Base-by-base conservation (phyloP, 208 protist genomes). In the Acanthamoeba castellanii region DNA sequence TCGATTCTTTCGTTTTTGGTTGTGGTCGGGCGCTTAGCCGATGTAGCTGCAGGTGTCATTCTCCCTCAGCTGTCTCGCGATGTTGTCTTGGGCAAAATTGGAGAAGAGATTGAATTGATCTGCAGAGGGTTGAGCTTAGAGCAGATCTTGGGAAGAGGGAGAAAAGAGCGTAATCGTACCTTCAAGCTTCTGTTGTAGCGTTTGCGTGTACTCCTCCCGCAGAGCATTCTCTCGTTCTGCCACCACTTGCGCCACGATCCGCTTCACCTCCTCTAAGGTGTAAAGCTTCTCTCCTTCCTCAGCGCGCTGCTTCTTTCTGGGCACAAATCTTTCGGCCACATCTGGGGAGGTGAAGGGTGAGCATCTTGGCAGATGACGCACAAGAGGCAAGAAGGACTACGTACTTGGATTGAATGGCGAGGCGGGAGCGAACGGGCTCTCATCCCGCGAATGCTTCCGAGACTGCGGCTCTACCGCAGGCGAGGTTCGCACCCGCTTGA, bases 41-140 rank as follows among this genome's bases (percentile, higher is more conserved):
- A 87, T 87, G 78, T 87, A 87, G 78, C 78, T 87, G n/a, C 72
- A 81, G 37, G 16, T 81, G 11, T 81, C 72, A 18, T 50, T 81
- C 37, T 81, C 37, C 47, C 52, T 27, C 20, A 87, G 78, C n/a
- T 87, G 78, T 37, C 78, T 87, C 50, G 78, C 42, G 32, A 87
- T 87, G 78, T 87, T 87, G 78, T 87, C 78, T 37, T 87, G 78
- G 13, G 78, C 78, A 61, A 87, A 87, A 37, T 27, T 87, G 52
- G 78, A 87, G 78, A 92, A 92, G 27, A 92, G 32, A 16, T 92
- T 92, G 85, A 76, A 92, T 92, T 92, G 85, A 9, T 92, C 85
- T 92, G 64, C 30, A 52, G 22, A 70, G 20, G 11, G 55, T 68
- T 18, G 27, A n/a, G 7, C 64, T 64, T 55, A 81, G 34, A 20